These are phyloP conservation scores for Hygrophoropsis aurantiaca DNA, from an alignment of 768 basidiomycete species.

Conservation along the genomic window DNA sequence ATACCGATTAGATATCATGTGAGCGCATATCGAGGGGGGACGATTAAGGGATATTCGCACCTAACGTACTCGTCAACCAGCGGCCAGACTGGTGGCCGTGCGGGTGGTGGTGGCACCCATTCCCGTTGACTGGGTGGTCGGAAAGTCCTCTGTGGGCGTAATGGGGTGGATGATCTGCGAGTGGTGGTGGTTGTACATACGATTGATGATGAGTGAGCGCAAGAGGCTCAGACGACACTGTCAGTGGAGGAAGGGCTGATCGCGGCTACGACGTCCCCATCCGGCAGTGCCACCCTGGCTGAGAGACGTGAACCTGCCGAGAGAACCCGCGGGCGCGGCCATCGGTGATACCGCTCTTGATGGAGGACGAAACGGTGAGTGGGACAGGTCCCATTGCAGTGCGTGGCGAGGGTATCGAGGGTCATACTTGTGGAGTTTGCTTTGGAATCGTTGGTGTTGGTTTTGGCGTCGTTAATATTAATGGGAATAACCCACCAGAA, in stretches of 20 bases:
- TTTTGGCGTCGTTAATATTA: too few species aligned
- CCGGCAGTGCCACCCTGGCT: constrained; percentile 54
- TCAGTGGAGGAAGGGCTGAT: constrained; percentile 74
- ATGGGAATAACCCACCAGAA: too few species aligned
- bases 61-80: too few species aligned
- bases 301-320: constrained; percentile 77
- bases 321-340: constrained; percentile 79
- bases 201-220: constrained; percentile 55
- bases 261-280: constrained; percentile 65
- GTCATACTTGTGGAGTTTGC: constrained; percentile 67
- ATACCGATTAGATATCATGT: neutral
- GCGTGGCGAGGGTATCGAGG: constrained; percentile 71
- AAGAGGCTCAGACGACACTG: constrained; percentile 75
- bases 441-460: too few species aligned
- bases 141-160: constrained; percentile 69
- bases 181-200: constrained; percentile 58
- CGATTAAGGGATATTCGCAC: constrained; percentile 19
- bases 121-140: constrained; percentile 45
- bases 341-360: constrained; percentile 40
- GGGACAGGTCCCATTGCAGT: constrained; percentile 73
- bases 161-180: constrained; percentile 66
- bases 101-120: constrained; percentile 33
- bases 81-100: constrained; percentile 20
- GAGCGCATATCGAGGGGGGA: neutral
- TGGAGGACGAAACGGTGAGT: constrained; percentile 57